Evolutionary conservation across 768 basidiomycete species (phyloP).

Genomic region (Galerina marginata): DNA sequence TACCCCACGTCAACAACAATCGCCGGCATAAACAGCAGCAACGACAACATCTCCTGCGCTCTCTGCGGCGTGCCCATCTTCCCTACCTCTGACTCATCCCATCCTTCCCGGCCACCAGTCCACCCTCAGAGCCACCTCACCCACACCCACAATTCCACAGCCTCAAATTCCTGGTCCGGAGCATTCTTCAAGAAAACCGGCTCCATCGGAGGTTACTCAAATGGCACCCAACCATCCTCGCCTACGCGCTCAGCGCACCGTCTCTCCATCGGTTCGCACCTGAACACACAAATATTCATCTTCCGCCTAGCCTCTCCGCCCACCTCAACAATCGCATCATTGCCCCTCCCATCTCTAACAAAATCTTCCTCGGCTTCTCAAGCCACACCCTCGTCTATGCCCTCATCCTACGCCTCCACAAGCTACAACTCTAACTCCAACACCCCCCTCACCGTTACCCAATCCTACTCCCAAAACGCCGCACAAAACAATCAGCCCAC

Average conservation of each 20-base stretch:
- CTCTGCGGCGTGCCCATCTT: constrained; percentile 75
- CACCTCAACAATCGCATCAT: constrained; percentile 35
- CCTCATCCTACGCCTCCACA: constrained; percentile 17
- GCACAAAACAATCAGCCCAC: constrained; percentile 32
- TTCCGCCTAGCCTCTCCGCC: constrained; percentile 62
- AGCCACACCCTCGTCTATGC: constrained; percentile 6
- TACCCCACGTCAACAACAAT: constrained; percentile 45
- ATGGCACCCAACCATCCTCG: constrained; percentile 37
- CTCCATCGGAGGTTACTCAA: constrained; percentile 13
- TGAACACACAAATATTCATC: constrained; percentile 60
- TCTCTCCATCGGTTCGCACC: constrained; percentile 33
- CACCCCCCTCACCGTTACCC: neutral
- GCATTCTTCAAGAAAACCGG: constrained; percentile 61
- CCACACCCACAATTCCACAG: constrained; percentile 34
- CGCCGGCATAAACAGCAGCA: constrained; percentile 48
- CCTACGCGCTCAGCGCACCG: constrained; percentile 27
- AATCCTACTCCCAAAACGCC: constrained; percentile 26
- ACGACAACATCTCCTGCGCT: constrained; percentile 71
- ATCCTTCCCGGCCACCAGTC: constrained; percentile 33
- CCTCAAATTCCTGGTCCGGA: constrained; percentile 53
- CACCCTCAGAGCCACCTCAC: constrained; percentile 36
- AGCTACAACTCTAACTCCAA: constrained; percentile 20
- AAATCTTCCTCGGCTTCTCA: constrained; percentile 23
- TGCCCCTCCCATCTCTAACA: constrained; percentile 41
- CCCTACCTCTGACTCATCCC: constrained; percentile 37